phyloP scores from a whole-genome alignment of 768 basidiomycete species.

The Fibroporia radiculosa region DNA sequence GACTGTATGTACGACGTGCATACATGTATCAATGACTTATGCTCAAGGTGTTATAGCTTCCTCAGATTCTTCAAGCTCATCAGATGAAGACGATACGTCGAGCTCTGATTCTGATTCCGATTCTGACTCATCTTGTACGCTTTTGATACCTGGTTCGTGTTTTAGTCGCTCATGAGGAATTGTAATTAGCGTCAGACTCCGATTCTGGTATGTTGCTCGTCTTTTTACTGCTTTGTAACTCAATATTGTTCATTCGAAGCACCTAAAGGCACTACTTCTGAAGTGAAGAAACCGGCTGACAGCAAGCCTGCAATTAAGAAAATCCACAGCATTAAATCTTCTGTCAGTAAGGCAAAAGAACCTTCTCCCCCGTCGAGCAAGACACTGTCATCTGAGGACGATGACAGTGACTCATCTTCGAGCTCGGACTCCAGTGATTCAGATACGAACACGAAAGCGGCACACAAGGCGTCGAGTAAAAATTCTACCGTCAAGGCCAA shows the following conservation, averaged over 20 bases:
- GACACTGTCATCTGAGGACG: conserved; percentile 8
- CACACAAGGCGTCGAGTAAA: conserved; percentile 1
- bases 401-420: conserved; percentile 1
- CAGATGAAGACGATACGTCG: too few species aligned
- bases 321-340: background rate
- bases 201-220: background rate
- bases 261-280: too few species aligned
- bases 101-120: conserved; percentile 21
- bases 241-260: too few species aligned
- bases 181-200: conserved; percentile 8
- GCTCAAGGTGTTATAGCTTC: conserved; percentile 14
- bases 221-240: background rate
- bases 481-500: conserved; percentile 6
- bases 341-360: too few species aligned
- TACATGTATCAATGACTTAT: background rate
- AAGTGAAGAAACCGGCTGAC: background rate
- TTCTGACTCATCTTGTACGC: conserved; percentile 22
- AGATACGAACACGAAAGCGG: conserved; percentile 1
- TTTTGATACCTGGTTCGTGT: background rate
- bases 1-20: background rate
- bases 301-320: background rate
- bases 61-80: conserved; percentile 22
- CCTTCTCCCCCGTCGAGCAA: conserved; percentile 9
- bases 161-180: conserved; percentile 6
- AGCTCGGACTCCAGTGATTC: conserved; percentile 12